Evolutionary conservation across 176 grass and related monocot species (phyloP), one percentile per base, ranked within the genome.

Genomic region (Eremochloa ophiuroides): DNA sequence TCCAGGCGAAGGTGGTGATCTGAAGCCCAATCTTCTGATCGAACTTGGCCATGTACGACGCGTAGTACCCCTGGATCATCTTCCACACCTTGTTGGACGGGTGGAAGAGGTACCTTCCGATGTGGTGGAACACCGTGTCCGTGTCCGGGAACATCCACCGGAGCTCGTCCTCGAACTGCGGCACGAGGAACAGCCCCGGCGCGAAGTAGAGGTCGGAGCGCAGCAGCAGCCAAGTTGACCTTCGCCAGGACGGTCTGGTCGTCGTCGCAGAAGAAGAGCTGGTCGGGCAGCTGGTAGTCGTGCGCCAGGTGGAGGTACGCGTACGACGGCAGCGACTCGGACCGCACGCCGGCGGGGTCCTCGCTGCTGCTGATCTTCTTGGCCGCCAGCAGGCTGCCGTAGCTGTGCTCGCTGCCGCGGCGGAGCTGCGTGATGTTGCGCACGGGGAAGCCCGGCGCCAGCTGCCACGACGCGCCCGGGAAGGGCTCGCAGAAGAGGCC

Each of bases 91-190:
- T 40, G 73, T 96, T 91, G 4, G 90, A 86, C 22, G 90, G 93
- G 82, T 96, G 93, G 83, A 93, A 86, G 15, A 96, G 87, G 72
- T 96, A 96, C 62, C 90, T 83, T 33, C 83, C 88, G 34, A 96
- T 25, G 62, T 90, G 93, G 66, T 93, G 93, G 75, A 96, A 96
- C 26, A 88, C 90, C 4, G 85, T 88, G 75, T 85, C 90, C 80
- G 66, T 65, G 16, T 59, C 87, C 27, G 93, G 93, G 80, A 95
- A 95, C 84, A 95, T 88, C 89, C 90, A 86, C 72, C 79, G 48
- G 63, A 95, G 82, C 81, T 95, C 93, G 77, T 90, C 79, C 65
- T 92, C 90, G 28, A 90, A 90, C 33, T 75, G 79, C 44, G 93
- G 89, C 78, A 95, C 72, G 26, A 92, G 82, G 82, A 95, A 95